Conservation (phyloP, 1,284 basidiomycete genomes). For the Retiboletus flavoniger region DNA sequence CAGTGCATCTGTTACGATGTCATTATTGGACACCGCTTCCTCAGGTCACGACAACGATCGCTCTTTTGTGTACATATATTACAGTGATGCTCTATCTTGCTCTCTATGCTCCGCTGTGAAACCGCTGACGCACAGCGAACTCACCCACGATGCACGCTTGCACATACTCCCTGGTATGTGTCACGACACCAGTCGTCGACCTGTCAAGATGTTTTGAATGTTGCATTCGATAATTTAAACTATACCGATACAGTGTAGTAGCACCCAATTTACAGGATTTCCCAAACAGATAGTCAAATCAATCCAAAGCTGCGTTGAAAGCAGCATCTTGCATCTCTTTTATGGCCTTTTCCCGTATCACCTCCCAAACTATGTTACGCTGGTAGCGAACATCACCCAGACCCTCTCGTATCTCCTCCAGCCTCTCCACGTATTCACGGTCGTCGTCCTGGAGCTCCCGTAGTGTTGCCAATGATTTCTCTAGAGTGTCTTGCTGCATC, state of each 20-base stretch:
- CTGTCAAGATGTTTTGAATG: conserved; percentile 6
- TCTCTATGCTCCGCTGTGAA: neutral
- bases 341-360: conserved; percentile 68
- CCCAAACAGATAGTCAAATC: conserved; percentile 2
- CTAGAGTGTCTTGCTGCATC: conserved; percentile 63
- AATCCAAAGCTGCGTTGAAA: conserved; percentile 40
- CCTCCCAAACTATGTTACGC: conserved; percentile 67
- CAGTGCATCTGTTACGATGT: neutral
- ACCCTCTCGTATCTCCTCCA: conserved; percentile 76
- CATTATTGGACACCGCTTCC: neutral
- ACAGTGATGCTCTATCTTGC: neutral
- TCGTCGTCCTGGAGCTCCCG: conserved; percentile 79
- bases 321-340: conserved; percentile 69
- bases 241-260: conserved; percentile 1
- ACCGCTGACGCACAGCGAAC: neutral
- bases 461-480: conserved; percentile 67
- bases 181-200: neutral
- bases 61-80: conserved; percentile 25
- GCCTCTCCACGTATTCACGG: conserved; percentile 74
- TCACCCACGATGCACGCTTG: too few relatives aligned
- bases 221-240: neutral
- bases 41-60: neutral
- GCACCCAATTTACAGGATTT: neutral
- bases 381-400: conserved; percentile 69
- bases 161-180: neutral